Conservation (phyloP, 2,329 filamentous ascomycete species). For the Gnomoniopsis smithogilvyi region DNA sequence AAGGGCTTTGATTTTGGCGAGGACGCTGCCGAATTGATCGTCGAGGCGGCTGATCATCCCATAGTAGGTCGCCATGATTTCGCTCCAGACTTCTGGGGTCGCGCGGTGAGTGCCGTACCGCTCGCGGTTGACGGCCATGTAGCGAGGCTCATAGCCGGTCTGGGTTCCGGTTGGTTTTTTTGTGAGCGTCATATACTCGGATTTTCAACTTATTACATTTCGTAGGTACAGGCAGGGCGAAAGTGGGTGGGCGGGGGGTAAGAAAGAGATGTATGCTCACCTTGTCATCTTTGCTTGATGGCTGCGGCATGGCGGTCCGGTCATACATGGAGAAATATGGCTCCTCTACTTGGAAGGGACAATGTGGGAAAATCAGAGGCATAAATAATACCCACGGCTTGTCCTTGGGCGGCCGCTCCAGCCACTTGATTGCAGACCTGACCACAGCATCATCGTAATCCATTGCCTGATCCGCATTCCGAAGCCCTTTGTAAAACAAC, state of each 20-base stretch:
- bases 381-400: conserved; percentile 41
- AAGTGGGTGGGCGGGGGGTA: too few species aligned
- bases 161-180: conserved; percentile 19
- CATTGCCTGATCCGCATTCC: conserved; percentile 32
- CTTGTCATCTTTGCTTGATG: conserved; percentile 11
- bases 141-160: conserved; percentile 40
- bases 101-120: conserved; percentile 36
- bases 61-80: conserved; percentile 42
- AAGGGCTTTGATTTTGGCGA: conserved; percentile 30
- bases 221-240: too few species aligned
- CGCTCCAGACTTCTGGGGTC: conserved; percentile 38
- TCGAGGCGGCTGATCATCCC: conserved; percentile 45
- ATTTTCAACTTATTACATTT: too few species aligned
- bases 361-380: conserved; percentile 42
- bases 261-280: background rate
- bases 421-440: conserved; percentile 38
- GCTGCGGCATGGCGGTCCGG: conserved; percentile 25
- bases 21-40: conserved; percentile 41
- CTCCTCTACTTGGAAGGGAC: conserved; percentile 45
- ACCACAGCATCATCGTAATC: conserved; percentile 45
- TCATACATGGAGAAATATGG: conserved; percentile 46
- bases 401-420: conserved; percentile 37
- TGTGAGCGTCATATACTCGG: background rate
- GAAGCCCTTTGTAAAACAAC: conserved; percentile 38
- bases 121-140: conserved; percentile 36